These are phyloP conservation scores for Eimeria acervulina DNA, from an alignment of 169 alveolate species.

Conservation along the genomic window DNA sequence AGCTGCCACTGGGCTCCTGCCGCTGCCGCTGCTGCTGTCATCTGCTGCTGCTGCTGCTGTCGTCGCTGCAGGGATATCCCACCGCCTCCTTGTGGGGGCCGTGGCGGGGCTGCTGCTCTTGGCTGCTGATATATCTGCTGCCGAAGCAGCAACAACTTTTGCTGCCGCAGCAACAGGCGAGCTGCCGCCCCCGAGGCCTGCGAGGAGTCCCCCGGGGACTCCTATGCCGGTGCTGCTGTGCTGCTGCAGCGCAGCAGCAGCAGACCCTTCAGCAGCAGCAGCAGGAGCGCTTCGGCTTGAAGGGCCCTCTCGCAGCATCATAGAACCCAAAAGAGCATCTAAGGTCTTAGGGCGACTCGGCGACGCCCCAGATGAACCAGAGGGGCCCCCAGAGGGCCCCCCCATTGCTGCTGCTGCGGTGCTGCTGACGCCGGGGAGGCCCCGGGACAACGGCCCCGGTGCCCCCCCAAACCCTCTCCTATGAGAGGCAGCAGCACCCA, in stretches of 20 bases:
- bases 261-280: conserved; percentile 47
- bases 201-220: conserved; percentile 49
- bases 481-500: conserved; percentile 46
- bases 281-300: conserved; percentile 62
- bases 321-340: conserved; percentile 42
- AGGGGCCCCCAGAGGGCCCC: conserved; percentile 60
- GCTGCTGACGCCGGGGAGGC: conserved; percentile 19
- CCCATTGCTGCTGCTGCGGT: neutral
- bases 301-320: conserved; percentile 61
- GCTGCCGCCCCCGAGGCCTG: conserved; percentile 67
- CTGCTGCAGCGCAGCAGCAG: conserved; percentile 69
- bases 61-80: conserved; percentile 48
- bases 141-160: conserved; percentile 65
- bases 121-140: conserved; percentile 62
- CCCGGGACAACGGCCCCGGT: neutral
- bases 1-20: conserved; percentile 7
- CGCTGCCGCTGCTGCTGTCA: conserved; percentile 72
- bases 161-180: conserved; percentile 73
- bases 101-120: conserved; percentile 53
- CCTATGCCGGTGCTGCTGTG: neutral
- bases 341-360: conserved; percentile 36
- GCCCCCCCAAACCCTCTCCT: conserved; percentile 23
- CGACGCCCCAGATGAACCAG: conserved; percentile 6
- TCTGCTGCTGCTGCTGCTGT: conserved; percentile 2
- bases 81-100: conserved; percentile 58